Evolutionary conservation across 352 stramenopile genomes (phyloP).

Genomic region (Pythium phragmitis): DNA sequence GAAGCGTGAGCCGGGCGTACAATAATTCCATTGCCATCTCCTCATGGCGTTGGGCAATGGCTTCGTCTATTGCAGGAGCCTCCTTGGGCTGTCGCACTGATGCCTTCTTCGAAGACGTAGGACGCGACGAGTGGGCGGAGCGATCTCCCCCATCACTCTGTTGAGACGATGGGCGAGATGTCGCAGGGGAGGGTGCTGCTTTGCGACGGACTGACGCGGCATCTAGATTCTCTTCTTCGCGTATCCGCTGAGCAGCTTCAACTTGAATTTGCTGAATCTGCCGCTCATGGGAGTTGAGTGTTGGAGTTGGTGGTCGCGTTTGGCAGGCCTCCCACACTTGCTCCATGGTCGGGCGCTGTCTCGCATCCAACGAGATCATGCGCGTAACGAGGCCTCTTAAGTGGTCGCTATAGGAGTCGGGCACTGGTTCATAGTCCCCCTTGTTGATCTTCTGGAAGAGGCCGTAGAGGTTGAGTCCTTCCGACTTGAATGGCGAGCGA

Average conservation of each 20-base stretch:
- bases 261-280: background rate
- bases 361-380: slow-evolving; percentile 70
- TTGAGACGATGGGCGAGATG: slow-evolving; percentile 19
- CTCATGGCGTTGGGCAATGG: slow-evolving; percentile 31
- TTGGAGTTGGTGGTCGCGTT: slow-evolving; percentile 35
- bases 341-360: slow-evolving; percentile 58
- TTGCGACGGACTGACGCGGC: background rate
- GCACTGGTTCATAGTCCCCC: slow-evolving; percentile 69
- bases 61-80: slow-evolving; percentile 24
- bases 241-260: background rate
- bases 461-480: slow-evolving; percentile 88
- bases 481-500: slow-evolving; percentile 92
- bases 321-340: slow-evolving; percentile 63
- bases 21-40: slow-evolving; percentile 61
- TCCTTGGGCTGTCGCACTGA: background rate
- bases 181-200: slow-evolving; percentile 30
- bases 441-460: slow-evolving; percentile 94
- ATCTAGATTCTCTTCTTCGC: background rate
- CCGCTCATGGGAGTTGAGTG: slow-evolving; percentile 11
- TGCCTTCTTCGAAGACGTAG: slow-evolving; percentile 16
- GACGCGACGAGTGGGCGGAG: slow-evolving; percentile 4
- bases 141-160: slow-evolving; percentile 11
- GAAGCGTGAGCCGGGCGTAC: slow-evolving; percentile 65
- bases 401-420: slow-evolving; percentile 63
- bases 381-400: slow-evolving; percentile 51